A percentile compares a stretch with the other conserved stretches of the same genome.
phyloP scores from a whole-genome alignment of 106 monocot genomes.

The Dendrobium nobile region DNA sequence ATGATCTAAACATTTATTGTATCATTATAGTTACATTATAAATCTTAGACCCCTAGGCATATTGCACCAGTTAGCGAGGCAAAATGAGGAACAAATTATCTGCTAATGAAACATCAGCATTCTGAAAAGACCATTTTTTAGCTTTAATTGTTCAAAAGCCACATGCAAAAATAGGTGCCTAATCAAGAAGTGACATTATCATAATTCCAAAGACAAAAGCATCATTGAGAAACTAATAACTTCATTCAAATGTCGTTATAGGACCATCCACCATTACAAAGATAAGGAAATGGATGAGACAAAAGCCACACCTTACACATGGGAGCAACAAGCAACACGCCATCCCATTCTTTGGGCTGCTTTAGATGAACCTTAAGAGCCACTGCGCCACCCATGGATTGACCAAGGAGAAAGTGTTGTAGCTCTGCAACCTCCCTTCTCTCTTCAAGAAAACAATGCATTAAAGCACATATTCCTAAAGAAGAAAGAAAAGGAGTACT shows the following conservation, averaged over 20 bases:
- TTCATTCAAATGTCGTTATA: slow-evolving; percentile 5
- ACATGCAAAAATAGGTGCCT: not conserved
- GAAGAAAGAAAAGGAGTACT: not conserved
- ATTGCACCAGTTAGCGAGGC: not conserved
- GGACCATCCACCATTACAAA: not conserved
- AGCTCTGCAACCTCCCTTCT: slow-evolving; percentile 48
- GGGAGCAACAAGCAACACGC: slow-evolving; percentile 84
- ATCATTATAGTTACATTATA: not conserved
- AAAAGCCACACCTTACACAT: slow-evolving; percentile 82
- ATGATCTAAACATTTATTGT: not conserved
- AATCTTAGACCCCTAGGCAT: not conserved
- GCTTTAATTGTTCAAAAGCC: not conserved
- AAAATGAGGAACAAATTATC: not conserved
- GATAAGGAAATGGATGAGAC: not conserved
- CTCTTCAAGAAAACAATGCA: slow-evolving; percentile 19
- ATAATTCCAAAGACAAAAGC: not conserved
- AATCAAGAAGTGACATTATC: not conserved
- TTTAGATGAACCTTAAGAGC: slow-evolving; percentile 84
- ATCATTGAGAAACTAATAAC: not conserved
- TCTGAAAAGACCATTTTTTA: not conserved
- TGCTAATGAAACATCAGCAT: not conserved
- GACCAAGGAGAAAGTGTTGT: slow-evolving; percentile 73
- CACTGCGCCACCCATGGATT: slow-evolving; percentile 98
- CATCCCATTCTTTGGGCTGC: slow-evolving; percentile 77
- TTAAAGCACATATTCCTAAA: not conserved